Conservation (phyloP, 768 basidiomycete genomes). For the Candolleomyces efflorescens region DNA sequence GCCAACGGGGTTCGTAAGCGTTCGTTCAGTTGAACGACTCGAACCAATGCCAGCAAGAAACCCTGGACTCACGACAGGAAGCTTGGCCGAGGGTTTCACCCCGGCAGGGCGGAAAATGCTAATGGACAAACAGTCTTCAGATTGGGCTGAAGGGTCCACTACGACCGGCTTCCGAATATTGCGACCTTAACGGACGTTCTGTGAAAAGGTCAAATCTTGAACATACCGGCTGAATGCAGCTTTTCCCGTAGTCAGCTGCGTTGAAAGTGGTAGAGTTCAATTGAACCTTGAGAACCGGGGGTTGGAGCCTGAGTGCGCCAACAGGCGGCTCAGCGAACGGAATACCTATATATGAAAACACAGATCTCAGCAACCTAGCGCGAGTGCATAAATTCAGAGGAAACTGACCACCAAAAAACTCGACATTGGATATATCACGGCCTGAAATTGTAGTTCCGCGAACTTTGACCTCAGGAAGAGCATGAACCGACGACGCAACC, state of each 20-base stretch:
- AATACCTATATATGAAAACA: slow-evolving; percentile 30
- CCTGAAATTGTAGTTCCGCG: slow-evolving; percentile 30
- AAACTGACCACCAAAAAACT: too few species aligned
- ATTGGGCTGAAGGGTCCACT: slow-evolving; percentile 19
- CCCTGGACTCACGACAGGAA: slow-evolving; percentile 41
- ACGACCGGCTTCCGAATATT: neutral
- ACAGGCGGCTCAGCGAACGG: slow-evolving; percentile 55
- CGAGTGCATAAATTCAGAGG: too few species aligned
- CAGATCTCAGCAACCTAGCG: too few species aligned
- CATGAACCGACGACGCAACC: neutral
- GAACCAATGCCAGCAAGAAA: too few species aligned
- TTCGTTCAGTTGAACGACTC: too few species aligned
- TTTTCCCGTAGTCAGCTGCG: slow-evolving; percentile 41
- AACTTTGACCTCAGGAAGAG: slow-evolving; percentile 32
- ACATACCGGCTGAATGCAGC: slow-evolving; percentile 46
- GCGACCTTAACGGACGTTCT: too few species aligned
- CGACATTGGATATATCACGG: too few species aligned
- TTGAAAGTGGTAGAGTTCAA: slow-evolving; percentile 32
- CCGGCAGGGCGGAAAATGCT: slow-evolving; percentile 52
- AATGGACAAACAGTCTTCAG: slow-evolving; percentile 58
- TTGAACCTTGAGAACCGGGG: slow-evolving; percentile 40
- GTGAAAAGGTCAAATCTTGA: too few species aligned
- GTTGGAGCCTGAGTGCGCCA: slow-evolving; percentile 41
- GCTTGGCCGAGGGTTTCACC: slow-evolving; percentile 17
- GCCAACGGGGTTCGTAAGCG: too few species aligned